phyloP scores from a whole-genome alignment of 1,139 yeast species.

The Candida labiduridarum region DNA sequence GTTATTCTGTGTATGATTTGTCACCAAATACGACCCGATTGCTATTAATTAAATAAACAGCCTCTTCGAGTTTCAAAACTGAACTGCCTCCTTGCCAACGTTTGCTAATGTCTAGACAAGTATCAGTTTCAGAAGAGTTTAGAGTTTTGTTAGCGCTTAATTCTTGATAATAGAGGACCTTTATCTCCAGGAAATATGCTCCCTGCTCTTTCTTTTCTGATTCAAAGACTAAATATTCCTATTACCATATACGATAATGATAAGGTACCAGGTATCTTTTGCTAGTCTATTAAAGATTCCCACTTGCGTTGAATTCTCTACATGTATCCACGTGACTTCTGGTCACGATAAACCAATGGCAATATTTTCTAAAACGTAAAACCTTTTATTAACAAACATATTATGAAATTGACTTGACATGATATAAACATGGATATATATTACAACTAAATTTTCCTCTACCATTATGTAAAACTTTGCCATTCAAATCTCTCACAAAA shows the following conservation, averaged over 20 bases:
- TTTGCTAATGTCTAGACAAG: too few species aligned
- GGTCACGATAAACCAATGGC: background rate
- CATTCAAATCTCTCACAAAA: background rate
- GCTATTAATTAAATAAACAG: too few species aligned
- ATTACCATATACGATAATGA: background rate
- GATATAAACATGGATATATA: constrained; percentile 2
- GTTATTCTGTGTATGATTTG: too few species aligned
- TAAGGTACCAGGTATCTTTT: background rate
- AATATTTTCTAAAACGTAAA: constrained; percentile 1
- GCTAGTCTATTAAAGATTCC: background rate
- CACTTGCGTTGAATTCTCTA: background rate
- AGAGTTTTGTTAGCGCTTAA: too few species aligned
- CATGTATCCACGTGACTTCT: background rate
- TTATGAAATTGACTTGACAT: constrained; percentile 5
- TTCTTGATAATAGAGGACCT: too few species aligned
- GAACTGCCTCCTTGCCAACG: too few species aligned
- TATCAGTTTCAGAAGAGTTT: too few species aligned
- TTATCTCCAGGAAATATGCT: too few species aligned
- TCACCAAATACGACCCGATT: too few species aligned
- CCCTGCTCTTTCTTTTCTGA: too few species aligned
- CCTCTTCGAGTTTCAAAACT: too few species aligned
- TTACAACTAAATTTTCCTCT: constrained; percentile 2
- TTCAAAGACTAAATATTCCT: background rate
- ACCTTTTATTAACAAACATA: constrained; percentile 6
- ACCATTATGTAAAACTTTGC: constrained; percentile 2